These are phyloP conservation scores for Drechslerella dactyloides DNA, from an alignment of 2,329 filamentous ascomycete genomes.

Conservation along the genomic window DNA sequence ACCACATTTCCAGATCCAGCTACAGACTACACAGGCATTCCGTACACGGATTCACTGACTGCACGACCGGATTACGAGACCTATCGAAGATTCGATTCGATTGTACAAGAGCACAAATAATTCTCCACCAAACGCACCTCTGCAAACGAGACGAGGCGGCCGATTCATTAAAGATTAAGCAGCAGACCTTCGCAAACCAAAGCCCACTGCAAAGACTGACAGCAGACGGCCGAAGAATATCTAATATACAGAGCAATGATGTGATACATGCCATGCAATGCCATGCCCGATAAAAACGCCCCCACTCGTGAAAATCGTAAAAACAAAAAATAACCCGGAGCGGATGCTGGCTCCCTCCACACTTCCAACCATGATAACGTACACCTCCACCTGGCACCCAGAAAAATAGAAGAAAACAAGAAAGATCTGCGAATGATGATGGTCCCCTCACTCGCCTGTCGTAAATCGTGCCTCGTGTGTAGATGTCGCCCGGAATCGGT, in stretches of 20 bases:
- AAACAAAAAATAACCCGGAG: not conserved
- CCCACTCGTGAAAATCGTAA: not conserved
- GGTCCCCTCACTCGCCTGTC: too few relatives aligned
- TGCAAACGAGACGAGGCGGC: constrained; percentile 3
- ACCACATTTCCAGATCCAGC: too few relatives aligned
- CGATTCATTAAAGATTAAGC: constrained; percentile 3
- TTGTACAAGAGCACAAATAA: too few relatives aligned
- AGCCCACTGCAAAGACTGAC: too few relatives aligned
- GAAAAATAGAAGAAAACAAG: not conserved
- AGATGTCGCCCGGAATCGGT: too few relatives aligned
- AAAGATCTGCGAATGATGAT: not conserved
- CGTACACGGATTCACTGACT: too few relatives aligned
- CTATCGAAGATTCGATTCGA: too few relatives aligned
- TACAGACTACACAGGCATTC: not conserved
- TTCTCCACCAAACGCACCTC: not conserved
- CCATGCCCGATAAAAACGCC: not conserved
- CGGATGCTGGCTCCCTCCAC: not conserved
- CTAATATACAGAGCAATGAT: constrained; percentile 5
- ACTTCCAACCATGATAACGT: not conserved
- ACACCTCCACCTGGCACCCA: not conserved
- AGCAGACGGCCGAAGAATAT: not conserved
- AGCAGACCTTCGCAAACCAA: too few relatives aligned
- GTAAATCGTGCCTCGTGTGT: too few relatives aligned
- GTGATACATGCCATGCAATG: not conserved
- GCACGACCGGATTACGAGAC: too few relatives aligned